Conservation (phyloP, 2,329 filamentous ascomycete genomes). For the Elsinoe perseae region DNA sequence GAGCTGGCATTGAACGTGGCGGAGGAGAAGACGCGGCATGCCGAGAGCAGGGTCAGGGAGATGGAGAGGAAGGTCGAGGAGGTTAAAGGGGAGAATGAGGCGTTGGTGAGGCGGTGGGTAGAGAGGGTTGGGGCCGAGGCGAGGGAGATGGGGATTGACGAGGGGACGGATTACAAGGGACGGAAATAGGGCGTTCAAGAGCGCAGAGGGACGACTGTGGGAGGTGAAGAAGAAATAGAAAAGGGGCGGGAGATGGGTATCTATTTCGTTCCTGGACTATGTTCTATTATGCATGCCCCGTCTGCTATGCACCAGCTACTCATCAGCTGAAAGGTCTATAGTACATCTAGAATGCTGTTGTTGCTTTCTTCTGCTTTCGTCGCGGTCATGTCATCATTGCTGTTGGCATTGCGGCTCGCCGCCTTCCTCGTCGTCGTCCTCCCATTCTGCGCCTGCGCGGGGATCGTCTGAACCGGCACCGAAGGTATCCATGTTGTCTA, state of each 20-base stretch:
- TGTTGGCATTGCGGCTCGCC: constrained; percentile 63
- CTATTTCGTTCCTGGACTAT: neutral
- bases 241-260: neutral
- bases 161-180: constrained; percentile 1
- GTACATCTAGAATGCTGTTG: constrained; percentile 12
- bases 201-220: neutral
- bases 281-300: neutral
- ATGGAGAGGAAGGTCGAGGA: constrained; percentile 49
- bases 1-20: constrained; percentile 83
- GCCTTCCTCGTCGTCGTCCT: constrained; percentile 59
- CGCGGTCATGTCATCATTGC: constrained; percentile 45
- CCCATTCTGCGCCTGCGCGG: constrained; percentile 59
- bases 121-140: constrained; percentile 76
- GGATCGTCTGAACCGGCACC: constrained; percentile 64
- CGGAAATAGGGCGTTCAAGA: neutral
- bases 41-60: constrained; percentile 53
- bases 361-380: neutral
- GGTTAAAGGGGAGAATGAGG: constrained; percentile 74
- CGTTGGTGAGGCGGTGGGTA: constrained; percentile 89
- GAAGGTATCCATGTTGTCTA: constrained; percentile 78
- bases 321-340: constrained; percentile 1
- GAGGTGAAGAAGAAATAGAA: neutral
- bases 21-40: constrained; percentile 63
- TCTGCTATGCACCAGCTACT: neutral
- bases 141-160: constrained; percentile 20